Conservation (phyloP, 148 eudicot species). For the Heliosperma pusillum region DNA sequence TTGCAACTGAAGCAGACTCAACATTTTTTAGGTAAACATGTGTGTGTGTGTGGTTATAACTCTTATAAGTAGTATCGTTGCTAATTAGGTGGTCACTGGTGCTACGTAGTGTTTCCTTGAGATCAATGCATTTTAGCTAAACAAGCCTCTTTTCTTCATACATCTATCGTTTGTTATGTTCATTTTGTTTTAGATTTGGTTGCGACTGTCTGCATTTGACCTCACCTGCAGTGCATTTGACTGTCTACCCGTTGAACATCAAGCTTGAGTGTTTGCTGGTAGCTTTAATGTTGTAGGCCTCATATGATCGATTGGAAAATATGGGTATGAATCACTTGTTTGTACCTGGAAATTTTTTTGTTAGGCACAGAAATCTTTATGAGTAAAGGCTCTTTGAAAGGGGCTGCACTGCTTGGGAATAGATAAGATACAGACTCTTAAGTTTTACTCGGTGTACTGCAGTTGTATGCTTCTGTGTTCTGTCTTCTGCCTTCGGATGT, state of each 20-base stretch:
- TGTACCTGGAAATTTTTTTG: not conserved
- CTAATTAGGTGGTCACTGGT: not conserved
- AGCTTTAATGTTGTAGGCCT: no score
- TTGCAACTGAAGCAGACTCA: slow-evolving; percentile 99
- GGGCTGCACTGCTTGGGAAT: no score
- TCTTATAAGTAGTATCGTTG: not conserved
- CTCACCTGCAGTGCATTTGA: no score
- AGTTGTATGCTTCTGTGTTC: no score
- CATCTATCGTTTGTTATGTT: not conserved
- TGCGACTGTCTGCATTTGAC: no score
- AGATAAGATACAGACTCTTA: no score
- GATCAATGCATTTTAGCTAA: no score
- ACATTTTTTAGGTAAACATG: slow-evolving; percentile 79
- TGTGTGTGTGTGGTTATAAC: slow-evolving; percentile 1
- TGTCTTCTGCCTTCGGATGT: no score
- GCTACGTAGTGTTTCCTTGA: not conserved
- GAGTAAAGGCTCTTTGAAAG: not conserved
- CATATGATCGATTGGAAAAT: not conserved
- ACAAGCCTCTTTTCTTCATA: not conserved
- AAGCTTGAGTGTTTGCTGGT: no score
- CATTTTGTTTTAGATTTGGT: not conserved
- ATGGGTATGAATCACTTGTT: not conserved
- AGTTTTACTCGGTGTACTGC: no score
- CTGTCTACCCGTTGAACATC: no score
- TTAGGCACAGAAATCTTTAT: not conserved